Base-by-base conservation (phyloP, 768 basidiomycete genomes). In the Boletus subparvulus region DNA sequence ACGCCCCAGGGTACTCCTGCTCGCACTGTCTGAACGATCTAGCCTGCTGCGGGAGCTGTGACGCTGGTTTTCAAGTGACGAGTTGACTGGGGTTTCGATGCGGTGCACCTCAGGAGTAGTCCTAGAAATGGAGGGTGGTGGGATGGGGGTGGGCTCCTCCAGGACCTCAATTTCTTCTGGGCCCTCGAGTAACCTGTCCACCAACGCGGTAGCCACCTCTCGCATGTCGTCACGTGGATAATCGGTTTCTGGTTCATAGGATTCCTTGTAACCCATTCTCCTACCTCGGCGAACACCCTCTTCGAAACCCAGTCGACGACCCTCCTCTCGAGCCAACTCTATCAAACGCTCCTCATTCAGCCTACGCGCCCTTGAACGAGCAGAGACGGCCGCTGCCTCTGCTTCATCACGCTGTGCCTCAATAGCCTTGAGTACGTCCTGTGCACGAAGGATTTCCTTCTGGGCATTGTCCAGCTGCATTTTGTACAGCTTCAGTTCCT, bases 401-500 rank as follows among this genome's bases (percentile, higher is more conserved):
- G 83, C 83, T 3, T 78, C 75, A 13, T 74, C 71, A 3, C 81
- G 75, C 42, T 83, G 78, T 0, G 70, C 69, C 47, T 84, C 80
- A 5, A 84, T 71, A 19, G 76, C 70, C 33, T 76, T 72, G 12
- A 85, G 75, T 5, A 82, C 73, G 4, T 77, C 74, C 58, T 86
- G 83, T 0, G 84, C 85, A 36, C 77, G 76, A 24, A 71, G 65
- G 40, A 86, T 83, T 62, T 86, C 83, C 72, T 74, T 74, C 60
- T 86, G 84, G 16, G 86, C 85, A 35, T 78, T 72, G 17, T 82
- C 80, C 28, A 85, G 69, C 73, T 85, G 83, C 2, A 80, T 47
- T 64, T 83, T 85, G 64, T 85, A 87, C 51, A 84, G 51, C 47
- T 73, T 70, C 45, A 86, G 64, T 58, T 87, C 85, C 33, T 83